These are phyloP conservation scores for Porphyrellus cyaneotinctus DNA, from an alignment of 768 basidiomycete genomes.

Conservation along the genomic window DNA sequence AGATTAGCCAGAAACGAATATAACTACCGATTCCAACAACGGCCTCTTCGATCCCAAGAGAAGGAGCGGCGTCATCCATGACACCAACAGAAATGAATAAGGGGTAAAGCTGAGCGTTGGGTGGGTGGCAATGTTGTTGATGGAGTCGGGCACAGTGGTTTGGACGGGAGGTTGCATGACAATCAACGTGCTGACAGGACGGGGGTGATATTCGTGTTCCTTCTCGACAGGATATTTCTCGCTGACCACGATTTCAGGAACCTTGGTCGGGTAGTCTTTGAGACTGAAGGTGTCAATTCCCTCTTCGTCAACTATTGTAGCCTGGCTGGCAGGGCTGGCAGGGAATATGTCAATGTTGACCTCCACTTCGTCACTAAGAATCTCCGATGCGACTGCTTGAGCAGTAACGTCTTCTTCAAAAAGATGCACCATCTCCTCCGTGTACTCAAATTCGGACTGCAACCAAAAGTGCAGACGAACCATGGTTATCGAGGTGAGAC, in stretches of 20 bases:
- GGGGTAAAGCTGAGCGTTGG: constrained; percentile 14
- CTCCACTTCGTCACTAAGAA: constrained; percentile 22
- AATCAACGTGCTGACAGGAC: constrained; percentile 18
- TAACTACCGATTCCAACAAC: constrained; percentile 31
- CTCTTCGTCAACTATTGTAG: constrained; percentile 21
- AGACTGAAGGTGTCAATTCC: constrained; percentile 1
- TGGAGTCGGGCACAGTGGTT: constrained; percentile 5
- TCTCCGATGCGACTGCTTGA: constrained; percentile 28
- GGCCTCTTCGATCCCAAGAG: constrained; percentile 25
- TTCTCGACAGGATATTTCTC: constrained; percentile 5
- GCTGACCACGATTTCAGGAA: not conserved
- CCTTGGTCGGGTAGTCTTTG: constrained; percentile 7
- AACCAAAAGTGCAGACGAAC: constrained; percentile 32
- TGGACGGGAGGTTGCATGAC: constrained; percentile 25
- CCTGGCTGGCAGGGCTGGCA: constrained; percentile 14
- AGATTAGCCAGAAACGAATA: constrained; percentile 22
- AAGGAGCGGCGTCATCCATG: constrained; percentile 27
- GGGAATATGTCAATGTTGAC: constrained; percentile 5
- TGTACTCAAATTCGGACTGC: constrained; percentile 31
- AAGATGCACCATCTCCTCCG: constrained; percentile 26
- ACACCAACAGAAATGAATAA: constrained; percentile 20
- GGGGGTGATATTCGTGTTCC: not conserved
- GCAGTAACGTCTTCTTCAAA: constrained; percentile 32
- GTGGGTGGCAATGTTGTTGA: constrained; percentile 21
- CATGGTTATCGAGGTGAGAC: constrained; percentile 31